Evolutionary conservation across 2,329 filamentous ascomycete genomes (phyloP).

Genomic region (Penicillium corylophilum): DNA sequence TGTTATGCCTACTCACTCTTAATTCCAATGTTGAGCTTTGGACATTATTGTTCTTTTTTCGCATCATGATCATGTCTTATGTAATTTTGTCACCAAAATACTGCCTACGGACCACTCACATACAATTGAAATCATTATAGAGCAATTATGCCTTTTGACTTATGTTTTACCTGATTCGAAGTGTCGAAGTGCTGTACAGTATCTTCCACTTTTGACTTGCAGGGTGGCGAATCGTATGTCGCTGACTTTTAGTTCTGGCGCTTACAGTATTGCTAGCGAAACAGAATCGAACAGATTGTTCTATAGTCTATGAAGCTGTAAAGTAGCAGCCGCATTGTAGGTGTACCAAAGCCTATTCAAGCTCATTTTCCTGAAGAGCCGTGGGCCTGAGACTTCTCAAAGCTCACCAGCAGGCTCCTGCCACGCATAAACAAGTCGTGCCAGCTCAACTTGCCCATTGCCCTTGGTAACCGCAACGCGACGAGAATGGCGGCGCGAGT

Average conservation of each 20-base stretch:
- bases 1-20: slow-evolving; percentile 75
- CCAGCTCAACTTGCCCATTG: slow-evolving; percentile 32
- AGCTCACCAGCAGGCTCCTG: slow-evolving; percentile 3
- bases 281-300: neutral
- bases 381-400: slow-evolving; percentile 12
- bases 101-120: neutral
- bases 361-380: neutral
- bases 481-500: slow-evolving; percentile 42
- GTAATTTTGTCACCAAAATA: neutral
- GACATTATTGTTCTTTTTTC: neutral
- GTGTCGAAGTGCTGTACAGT: neutral
- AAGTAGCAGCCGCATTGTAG: neutral
- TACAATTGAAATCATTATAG: slow-evolving; percentile 7
- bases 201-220: neutral
- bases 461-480: slow-evolving; percentile 43
- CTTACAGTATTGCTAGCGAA: neutral
- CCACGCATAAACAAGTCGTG: slow-evolving; percentile 44
- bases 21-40: slow-evolving; percentile 1
- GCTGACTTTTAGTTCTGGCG: neutral
- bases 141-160: neutral
- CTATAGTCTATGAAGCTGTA: neutral
- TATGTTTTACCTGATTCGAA: neutral
- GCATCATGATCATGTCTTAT: slow-evolving; percentile 5
- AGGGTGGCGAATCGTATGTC: neutral
- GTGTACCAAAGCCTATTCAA: neutral